Percentiles rank a stretch among this genome's conserved stretches.
phyloP scores from a whole-genome alignment of 768 basidiomycete species.

The Pisolithus sp. region DNA sequence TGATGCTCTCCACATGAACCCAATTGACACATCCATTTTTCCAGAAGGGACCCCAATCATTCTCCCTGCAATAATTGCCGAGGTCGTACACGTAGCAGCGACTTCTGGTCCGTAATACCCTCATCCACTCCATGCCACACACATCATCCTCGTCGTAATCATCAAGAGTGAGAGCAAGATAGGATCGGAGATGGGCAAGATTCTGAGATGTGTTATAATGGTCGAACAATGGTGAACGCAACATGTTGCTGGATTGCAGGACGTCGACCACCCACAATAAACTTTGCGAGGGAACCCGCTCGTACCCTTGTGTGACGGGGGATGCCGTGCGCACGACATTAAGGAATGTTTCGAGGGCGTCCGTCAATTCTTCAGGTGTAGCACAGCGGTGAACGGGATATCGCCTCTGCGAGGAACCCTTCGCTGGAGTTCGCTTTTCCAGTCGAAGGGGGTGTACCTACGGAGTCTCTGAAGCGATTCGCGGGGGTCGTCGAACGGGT shows the following conservation, averaged over 20 bases:
- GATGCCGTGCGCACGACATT: conserved; percentile 33
- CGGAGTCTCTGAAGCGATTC: conserved; percentile 13
- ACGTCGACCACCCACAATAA: conserved; percentile 41
- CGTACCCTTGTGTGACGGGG: conserved; percentile 19
- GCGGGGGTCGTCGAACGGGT: conserved; percentile 63
- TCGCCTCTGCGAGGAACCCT: conserved; percentile 38
- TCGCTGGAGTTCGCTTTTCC: conserved; percentile 33
- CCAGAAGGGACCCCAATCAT: conserved; percentile 56
- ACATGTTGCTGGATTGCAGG: conserved; percentile 34
- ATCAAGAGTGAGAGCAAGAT: conserved; percentile 41
- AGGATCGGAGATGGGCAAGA: conserved; percentile 41
- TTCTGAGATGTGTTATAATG: conserved; percentile 22
- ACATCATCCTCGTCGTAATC: conserved; percentile 24
- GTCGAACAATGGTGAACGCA: conserved; percentile 16
- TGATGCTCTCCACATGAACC: conserved; percentile 55
- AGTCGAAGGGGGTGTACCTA: conserved; percentile 20
- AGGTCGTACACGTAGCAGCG: conserved; percentile 62
- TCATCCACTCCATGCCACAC: conserved; percentile 21
- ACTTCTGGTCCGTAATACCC: conserved; percentile 37
- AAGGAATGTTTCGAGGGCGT: conserved; percentile 36
- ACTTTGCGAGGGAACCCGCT: conserved; percentile 31
- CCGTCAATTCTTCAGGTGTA: conserved; percentile 21
- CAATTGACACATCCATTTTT: conserved; percentile 45
- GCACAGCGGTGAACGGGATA: conserved; percentile 16
- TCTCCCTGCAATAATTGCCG: conserved; percentile 45